Evolutionary conservation across 208 protist genomes (phyloP), one percentile per base, ranked within the genome.

Genomic region (Acanthamoeba lenticulata): DNA sequence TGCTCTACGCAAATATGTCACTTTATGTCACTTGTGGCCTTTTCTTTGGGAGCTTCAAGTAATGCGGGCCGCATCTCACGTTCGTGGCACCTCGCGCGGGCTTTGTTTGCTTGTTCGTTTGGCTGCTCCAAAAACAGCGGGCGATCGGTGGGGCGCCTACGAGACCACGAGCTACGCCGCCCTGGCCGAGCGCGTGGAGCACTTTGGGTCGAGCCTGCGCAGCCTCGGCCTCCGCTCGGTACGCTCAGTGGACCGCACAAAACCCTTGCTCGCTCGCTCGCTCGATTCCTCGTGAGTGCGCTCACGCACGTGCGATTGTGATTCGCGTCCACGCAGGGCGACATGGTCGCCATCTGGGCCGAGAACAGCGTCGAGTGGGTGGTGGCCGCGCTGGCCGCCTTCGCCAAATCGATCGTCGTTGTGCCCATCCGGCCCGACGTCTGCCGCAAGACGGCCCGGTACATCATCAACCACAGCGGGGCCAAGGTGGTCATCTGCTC

Each of bases 311-410:
- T n/a, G n/a, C n/a, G n/a, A n/a, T n/a, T n/a, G n/a, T n/a, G n/a
- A n/a, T n/a, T n/a, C n/a, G n/a, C n/a, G n/a, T n/a, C n/a, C n/a
- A n/a, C 19, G 27, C 40, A 90, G 81, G 81, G 49, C 21, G 81
- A 90, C 81, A 9, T 40, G 13, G 24, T 90, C n/a, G 81, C 49
- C 21, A 62, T 90, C 34, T 90, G 81, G 81, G 81, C 81, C 21
- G 49, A 90, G 6, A 90, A 90, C 81, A 90, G 81, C n/a, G 81
- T 67, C 19, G 81, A 90, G 55, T 90, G 81, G 81, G 55, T 90
- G 5, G 45, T 90, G 45, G 81, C 55, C 2, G 7, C 36, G 55
- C 36, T 90, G 47, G 55, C 45, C 7, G 81, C 55, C 47, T 60
- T 90, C 27, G 49, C 49, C 13, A 40, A 90, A 38, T 90, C 81